Base-by-base conservation (phyloP, 164 flowering plant genomes). In the Vitis amurensis region DNA sequence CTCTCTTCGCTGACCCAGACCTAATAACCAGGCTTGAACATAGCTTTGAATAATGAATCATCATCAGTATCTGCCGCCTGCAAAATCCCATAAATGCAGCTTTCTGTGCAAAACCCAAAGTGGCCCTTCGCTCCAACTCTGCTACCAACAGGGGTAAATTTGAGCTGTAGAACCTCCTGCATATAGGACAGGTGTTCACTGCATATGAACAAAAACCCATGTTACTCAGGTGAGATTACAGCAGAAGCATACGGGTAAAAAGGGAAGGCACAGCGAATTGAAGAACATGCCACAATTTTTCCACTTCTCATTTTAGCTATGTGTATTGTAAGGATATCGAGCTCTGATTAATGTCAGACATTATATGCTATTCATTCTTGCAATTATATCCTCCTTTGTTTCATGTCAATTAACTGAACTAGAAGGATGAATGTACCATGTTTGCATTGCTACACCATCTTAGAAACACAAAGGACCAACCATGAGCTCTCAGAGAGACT, bases 81-180 rank as follows among this genome's bases (percentile, higher is more conserved):
- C 29, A 55, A 53, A 55, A 56, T 67, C 52, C 60, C 52, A 67
- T 44, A 52, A 55, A 14, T 61, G 52, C 56, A 67, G 17, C 57
- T 50, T 37, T 64, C n/a, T 29, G 15, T 11, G 19, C 52, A 7
- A 16, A 67, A 0, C 19, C 27, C 62, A 37, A 31, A 29, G 37
- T 37, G 30, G 61, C 30, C 51, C 44, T 31, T 31, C 15, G 61
- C 60, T 9, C 56, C 29, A 17, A 49, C 63, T 60, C 48, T 29
- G 48, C 48, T 27, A 59, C 61, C 3, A 27, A 11, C 55, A 16
- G 11, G 13, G 12, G 50, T 16, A n/a, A 52, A 67, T 56, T 37
- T 37, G 62, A 67, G 47, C 52, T n/a, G 13, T 14, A 44, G 50
- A 57, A 58, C n/a, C 61, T 56, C 62, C 61, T 67, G 61, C 57